Evolutionary conservation across 2,329 filamentous ascomycete species (phyloP), one percentile per base, ranked within the genome.

Genomic region (Sporothrix globosa): DNA sequence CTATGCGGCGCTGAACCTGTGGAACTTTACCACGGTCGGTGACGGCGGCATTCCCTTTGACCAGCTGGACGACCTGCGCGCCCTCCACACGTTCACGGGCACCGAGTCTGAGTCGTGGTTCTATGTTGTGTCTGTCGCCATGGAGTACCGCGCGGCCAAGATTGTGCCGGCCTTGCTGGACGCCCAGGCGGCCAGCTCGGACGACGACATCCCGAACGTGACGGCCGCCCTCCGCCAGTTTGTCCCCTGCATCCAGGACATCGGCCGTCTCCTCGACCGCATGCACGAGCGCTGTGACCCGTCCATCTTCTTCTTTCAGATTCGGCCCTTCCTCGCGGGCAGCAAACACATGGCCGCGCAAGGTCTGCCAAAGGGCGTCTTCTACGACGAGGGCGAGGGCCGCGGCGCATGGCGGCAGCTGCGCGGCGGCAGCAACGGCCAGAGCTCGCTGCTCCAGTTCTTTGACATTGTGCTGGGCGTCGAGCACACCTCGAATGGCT

Each of bases 371-470:
- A 86, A 88, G 14, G 95, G 95, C 0, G 88, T 98, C 4, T 88
- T 94, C 68, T 97, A 97, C 77, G 92, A 97, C 74, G 87, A 92
- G 70, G 91, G 89, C 0, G 83, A 87, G 1, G 89, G 88, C 0
- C 82, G 83, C 17, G 87, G 89, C 0, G 81, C 85, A 44, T 97
- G 93, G 84, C 85, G 89, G 21, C 90, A 94, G 75, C 91, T 92
- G 72, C 88, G 92, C 71, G 96, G 96, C 44, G 96, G 95, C 30
- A 97, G 93, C 81, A 98, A 98, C 77, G 96, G 96, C 0, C 96
- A 99, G 80, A 97, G 92, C 83, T 97, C 93, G 69, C 83, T 98
- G 71, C 95, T 99, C 71, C 96, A 98, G 76, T 97, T 98, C 83
- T 97, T 98, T 77, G 96, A 99, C 78, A 88, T 98, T 56, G 89